phyloP scores from a whole-genome alignment of 1,284 basidiomycete genomes.

The Cryptococcus sp. region DNA sequence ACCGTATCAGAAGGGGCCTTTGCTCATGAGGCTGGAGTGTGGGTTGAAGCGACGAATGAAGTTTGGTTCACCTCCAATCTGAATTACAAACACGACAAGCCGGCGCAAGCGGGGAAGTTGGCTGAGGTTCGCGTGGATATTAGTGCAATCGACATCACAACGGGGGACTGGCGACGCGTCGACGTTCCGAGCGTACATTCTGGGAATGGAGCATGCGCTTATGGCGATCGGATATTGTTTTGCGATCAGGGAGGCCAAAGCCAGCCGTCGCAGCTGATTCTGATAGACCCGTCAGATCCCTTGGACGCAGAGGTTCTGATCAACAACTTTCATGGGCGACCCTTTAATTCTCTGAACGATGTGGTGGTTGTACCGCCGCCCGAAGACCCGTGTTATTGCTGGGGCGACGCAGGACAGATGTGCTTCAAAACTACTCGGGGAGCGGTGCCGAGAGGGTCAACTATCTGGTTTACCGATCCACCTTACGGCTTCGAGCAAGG shows the following conservation, averaged over 20 bases:
- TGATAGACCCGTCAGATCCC: constrained; percentile 18
- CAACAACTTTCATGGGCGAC: constrained; percentile 70
- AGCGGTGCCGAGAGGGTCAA: constrained; percentile 8
- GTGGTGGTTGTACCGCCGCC: constrained; percentile 64
- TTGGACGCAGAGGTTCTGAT: constrained; percentile 55
- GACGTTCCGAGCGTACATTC: neutral
- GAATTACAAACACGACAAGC: neutral
- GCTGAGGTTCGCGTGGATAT: constrained; percentile 11
- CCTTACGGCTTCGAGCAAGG: constrained; percentile 39
- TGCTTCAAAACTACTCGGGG: neutral
- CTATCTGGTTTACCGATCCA: constrained; percentile 46
- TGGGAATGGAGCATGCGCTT: constrained; percentile 36
- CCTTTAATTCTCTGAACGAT: constrained; percentile 79
- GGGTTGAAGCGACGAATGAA: constrained; percentile 18
- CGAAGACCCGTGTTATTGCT: neutral
- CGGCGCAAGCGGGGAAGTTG: neutral
- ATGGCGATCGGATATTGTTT: constrained; percentile 23
- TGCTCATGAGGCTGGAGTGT: constrained; percentile 41
- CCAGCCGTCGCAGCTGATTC: constrained; percentile 25
- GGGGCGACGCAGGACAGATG: too few relatives aligned
- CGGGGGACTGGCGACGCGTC: constrained; percentile 1
- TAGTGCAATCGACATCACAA: neutral
- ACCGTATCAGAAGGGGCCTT: constrained; percentile 14
- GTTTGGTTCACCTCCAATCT: constrained; percentile 37
- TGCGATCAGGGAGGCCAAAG: constrained; percentile 33